A percentile compares a stretch with the other conserved stretches of the same genome.
Evolutionary conservation across 176 grass and related monocot genomes (phyloP).

Genomic region (Luzula sylvatica): DNA sequence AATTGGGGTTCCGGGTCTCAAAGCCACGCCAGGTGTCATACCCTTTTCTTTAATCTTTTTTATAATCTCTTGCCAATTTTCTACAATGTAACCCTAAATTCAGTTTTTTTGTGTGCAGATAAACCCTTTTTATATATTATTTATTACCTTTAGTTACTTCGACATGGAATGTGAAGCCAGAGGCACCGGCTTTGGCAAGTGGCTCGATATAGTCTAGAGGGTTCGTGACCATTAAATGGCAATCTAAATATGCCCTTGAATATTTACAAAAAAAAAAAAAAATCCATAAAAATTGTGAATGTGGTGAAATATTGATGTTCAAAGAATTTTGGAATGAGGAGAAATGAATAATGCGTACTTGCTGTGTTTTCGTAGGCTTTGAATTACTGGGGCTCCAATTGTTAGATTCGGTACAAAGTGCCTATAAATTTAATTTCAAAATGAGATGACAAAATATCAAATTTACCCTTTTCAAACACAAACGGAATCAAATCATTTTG

Average conservation of each 20-base stretch:
- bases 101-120: neutral
- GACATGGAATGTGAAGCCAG: slow-evolving; percentile 97
- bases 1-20: slow-evolving; percentile 76
- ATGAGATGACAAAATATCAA: too few species aligned
- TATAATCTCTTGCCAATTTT: slow-evolving; percentile 85
- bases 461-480: too few species aligned
- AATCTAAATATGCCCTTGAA: slow-evolving; percentile 89
- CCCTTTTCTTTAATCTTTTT: slow-evolving; percentile 64
- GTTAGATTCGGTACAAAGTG: slow-evolving; percentile 95
- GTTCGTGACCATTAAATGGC: slow-evolving; percentile 99
- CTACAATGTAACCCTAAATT: slow-evolving; percentile 18
- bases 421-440: slow-evolving; percentile 33
- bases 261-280: slow-evolving; percentile 8
- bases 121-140: neutral
- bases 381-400: slow-evolving; percentile 78
- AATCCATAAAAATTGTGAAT: slow-evolving; percentile 11
- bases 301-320: neutral
- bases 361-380: slow-evolving; percentile 83
- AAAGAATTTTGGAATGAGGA: slow-evolving; percentile 6
- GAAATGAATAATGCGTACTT: slow-evolving; percentile 51
- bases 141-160: slow-evolving; percentile 73
- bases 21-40: slow-evolving; percentile 87
- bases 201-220: slow-evolving; percentile 76
- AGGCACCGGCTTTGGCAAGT: slow-evolving; percentile 82
- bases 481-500: too few species aligned